Base-by-base conservation (phyloP, 2,329 filamentous ascomycete genomes). In the Diaporthe ampelina region DNA sequence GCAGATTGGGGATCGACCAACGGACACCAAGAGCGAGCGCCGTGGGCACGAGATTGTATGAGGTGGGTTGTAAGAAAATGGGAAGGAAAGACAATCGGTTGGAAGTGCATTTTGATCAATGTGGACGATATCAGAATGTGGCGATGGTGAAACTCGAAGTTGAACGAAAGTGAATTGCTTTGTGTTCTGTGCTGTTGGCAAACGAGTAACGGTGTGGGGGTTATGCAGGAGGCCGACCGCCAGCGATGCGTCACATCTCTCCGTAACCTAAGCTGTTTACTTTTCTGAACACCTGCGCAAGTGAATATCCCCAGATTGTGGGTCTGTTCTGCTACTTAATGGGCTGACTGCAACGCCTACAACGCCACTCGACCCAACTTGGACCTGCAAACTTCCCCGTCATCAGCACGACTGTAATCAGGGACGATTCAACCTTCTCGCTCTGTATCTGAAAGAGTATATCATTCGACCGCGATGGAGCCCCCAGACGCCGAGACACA, bases 141-240 rank as follows among this genome's bases (percentile, higher is more conserved):
- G 40, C 15, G 2, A n/a, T 13, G 26, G 24, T 43, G 19, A 48
- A 48, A 17, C 40, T 43, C 15, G 40, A 10, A 19, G 17, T 48
- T n/a, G 19, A 48, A 48, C 24, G 59, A 29, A 19, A 48, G 19
- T n/a, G 40, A 48, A 35, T 32, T 24, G 24, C 17, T 32, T 32
- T 24, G 21, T 32, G 4, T 43, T 45, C 5, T 63, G 17, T 48
- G 32, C 10, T 32, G 24, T 32, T 8, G 19, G 15, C 59, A 65
- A 48, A 65, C 59, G 40, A 32, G 19, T 13, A n/a, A 21, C 40
- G 40, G 40, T 17, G 24, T 21, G 11, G 59, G 58, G 58, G 13
- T 17, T 29, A 68, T 54, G 63, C 63, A 54, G 63, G 63, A 54
- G 48, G 32, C 48, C 63, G 32, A 40, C 48, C 48, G n/a, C 40